Base-by-base conservation (phyloP, 257 asterid genomes). In the Ilex asprella region DNA sequence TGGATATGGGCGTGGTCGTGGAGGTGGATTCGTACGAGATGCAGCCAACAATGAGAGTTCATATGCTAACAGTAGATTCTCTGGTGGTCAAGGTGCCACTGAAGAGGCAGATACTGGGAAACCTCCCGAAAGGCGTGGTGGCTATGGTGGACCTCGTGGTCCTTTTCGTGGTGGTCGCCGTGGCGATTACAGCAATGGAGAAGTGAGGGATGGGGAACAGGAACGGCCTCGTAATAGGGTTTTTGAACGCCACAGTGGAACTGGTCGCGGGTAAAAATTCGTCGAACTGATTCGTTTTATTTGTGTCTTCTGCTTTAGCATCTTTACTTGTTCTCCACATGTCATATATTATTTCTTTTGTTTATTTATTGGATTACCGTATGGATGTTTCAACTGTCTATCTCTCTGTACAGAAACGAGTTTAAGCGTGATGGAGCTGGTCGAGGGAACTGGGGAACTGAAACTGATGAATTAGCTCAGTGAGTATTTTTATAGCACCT, bases 371-470 rank as follows among this genome's bases (percentile, higher is more conserved):
- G 41, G 5, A 0, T 35, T 35, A 3, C 8, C 8, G 1, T 21
- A 44, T n/a, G 58, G 56, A 9, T 51, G 13, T 62, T 31, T 67
- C 12, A 47, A 39, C 16, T 58, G 8, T 35, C 8, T 35, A 35
- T 3, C 2, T 63, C 44, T 52, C 2, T 68, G 55, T 32, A 60
- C 80, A 84, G 96, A 70, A 69, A 76, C 71, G 94, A 82, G 66
- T 43, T 81, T 16, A 91, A 84, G 66, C 82, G 87, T 2, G 96
- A 82, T 46, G 95, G 96, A 70, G 61, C 86, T 81, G 95, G 96
- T 69, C 81, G 73, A 54, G 96, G 94, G 32, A 88, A 86, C 65
- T 91, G 96, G 98, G 95, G 98, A 67, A 78, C 86, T 63, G 78
- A 69, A 67, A 46, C 70, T 72, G 95, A 86, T 35, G 41, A 35